These are phyloP conservation scores for Tetraselmis chui DNA, from an alignment of 139 green algal genomes.

Conservation along the genomic window DNA sequence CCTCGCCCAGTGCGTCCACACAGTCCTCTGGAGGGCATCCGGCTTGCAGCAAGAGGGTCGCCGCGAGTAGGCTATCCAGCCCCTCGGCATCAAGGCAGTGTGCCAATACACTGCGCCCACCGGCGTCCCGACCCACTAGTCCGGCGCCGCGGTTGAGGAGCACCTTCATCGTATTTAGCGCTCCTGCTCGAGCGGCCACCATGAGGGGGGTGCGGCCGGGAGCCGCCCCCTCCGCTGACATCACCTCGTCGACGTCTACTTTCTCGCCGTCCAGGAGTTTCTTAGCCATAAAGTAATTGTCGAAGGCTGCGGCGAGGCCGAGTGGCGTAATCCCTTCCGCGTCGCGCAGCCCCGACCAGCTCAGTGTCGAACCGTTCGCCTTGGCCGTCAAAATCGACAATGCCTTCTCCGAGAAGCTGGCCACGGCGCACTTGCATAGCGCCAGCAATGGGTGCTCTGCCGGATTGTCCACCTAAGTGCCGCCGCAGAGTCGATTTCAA, in stretches of 20 bases:
- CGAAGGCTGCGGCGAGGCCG: neutral
- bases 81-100: neutral
- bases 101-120: slow-evolving; percentile 18
- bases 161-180: slow-evolving; percentile 19
- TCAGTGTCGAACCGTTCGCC: neutral
- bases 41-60: slow-evolving; percentile 1
- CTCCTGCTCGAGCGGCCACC: slow-evolving; percentile 17
- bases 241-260: slow-evolving; percentile 9
- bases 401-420: slow-evolving; percentile 17
- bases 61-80: slow-evolving; percentile 16
- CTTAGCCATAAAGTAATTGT: neutral
- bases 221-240: too few relatives aligned
- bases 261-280: slow-evolving; percentile 9
- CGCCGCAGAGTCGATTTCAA: too few relatives aligned
- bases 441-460: slow-evolving; percentile 18
- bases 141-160: slow-evolving; percentile 17
- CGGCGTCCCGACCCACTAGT: neutral
- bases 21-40: slow-evolving; percentile 4
- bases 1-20: slow-evolving; percentile 16
- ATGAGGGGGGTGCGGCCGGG: slow-evolving; percentile 31
- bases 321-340: neutral
- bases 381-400: slow-evolving; percentile 6
- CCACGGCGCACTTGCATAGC: slow-evolving; percentile 14
- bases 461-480: neutral
- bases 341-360: neutral